Evolutionary conservation across 495 filamentous ascomycete genomes (phyloP), one percentile per base, ranked within the genome.

Genomic region (Elasticomyces elasticus): DNA sequence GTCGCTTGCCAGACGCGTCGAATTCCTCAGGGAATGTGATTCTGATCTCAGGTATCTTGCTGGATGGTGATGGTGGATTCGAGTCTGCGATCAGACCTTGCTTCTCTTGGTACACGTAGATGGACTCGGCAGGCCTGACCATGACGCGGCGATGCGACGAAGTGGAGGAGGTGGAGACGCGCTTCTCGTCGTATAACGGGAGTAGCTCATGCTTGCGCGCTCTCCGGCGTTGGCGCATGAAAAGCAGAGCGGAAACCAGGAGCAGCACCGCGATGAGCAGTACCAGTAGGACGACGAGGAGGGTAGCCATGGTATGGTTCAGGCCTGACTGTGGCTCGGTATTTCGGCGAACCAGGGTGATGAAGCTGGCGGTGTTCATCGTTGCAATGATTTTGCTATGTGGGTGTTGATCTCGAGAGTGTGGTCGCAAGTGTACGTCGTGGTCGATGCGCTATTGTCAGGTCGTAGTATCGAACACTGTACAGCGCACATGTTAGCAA

Each of bases 21-120:
- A 85, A 79, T 76, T 97, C 91, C 60, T 98, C 92, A 13, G 92
- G 92, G 73, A 98, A 96, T 0, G 92, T 98, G 65, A 98, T 95
- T 67, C 90, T 87, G 64, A 98, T 98, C 70, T 96, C 88, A 11
- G 92, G 92, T 12, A 97, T 79, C 52, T 76, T 87, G 52, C 86
- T 89, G 42, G 82, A 69, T 25, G 89, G 87, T 37, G 83, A 69
- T 24, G 89, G 86, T 15, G 87, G 86, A 38, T 78, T 82, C 42
- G 76, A 85, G 67, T 83, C 83, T 40, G 80, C 76, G 55, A 92
- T 80, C 60, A 94, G 78, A 49, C 79, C 76, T 55, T 75, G 73
- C 67, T 86, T 79, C 67, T 88, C 85, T 60, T 84, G 81, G 64
- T 84, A 84, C 54, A 91, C 78, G 47, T 84, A 72, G 53, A 87